These are phyloP conservation scores for Fusarium kyushuense DNA, from an alignment of 2,329 filamentous ascomycete species.

Conservation along the genomic window DNA sequence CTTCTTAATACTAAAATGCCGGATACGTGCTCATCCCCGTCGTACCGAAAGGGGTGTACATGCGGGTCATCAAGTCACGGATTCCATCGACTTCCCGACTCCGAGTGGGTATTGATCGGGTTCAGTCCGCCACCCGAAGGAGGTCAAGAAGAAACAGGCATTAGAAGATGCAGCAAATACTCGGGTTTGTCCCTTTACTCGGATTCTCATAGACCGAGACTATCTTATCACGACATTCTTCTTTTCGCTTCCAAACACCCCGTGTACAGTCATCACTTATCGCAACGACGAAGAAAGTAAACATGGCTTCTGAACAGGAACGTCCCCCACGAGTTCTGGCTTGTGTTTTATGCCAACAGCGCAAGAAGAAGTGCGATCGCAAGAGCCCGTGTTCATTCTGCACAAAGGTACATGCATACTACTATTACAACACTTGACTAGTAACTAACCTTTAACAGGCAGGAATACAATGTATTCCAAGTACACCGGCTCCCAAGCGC, in stretches of 20 bases:
- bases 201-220: constrained; percentile 6
- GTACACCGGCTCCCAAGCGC: constrained; percentile 37
- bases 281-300: neutral
- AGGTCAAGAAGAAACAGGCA: neutral
- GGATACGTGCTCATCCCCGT: constrained; percentile 21
- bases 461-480: constrained; percentile 33
- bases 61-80: constrained; percentile 24
- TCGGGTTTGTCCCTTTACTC: constrained; percentile 10
- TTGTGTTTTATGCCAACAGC: constrained; percentile 37
- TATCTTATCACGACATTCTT: neutral
- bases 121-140: constrained; percentile 20
- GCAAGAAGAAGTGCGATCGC: constrained; percentile 41
- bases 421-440: neutral
- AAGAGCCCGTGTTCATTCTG: constrained; percentile 40
- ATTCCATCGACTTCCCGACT: constrained; percentile 32
- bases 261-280: neutral
- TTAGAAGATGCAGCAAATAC: constrained; percentile 32
- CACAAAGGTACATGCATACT: constrained; percentile 16
- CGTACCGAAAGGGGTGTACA: constrained; percentile 21
- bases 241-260: neutral
- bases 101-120: constrained; percentile 21
- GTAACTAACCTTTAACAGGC: constrained; percentile 10
- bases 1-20: constrained; percentile 32
- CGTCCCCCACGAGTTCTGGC: constrained; percentile 30
- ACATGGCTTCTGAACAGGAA: constrained; percentile 25